These are phyloP conservation scores for Sugiyamaella xylanicola DNA, from an alignment of 1,139 yeast genomes.

Conservation along the genomic window DNA sequence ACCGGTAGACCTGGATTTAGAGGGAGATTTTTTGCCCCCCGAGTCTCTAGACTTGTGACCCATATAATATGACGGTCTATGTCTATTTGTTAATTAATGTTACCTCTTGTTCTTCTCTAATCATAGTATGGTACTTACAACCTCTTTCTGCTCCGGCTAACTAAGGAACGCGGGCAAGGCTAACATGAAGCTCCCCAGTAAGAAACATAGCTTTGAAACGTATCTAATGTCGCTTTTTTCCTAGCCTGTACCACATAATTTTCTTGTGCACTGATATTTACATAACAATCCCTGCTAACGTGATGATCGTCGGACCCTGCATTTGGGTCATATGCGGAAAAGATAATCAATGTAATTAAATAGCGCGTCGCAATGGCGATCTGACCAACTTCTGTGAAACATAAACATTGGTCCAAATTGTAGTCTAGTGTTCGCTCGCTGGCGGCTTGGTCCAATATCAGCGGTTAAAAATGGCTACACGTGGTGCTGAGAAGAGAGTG, in stretches of 20 bases:
- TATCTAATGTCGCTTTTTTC: too few relatives aligned
- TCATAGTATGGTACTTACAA: too few relatives aligned
- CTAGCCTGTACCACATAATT: not conserved
- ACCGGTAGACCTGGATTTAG: not conserved
- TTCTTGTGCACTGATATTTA: not conserved
- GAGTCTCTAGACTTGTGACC: not conserved
- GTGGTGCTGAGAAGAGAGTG: not conserved
- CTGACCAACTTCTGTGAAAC: too few relatives aligned
- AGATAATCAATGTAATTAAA: not conserved
- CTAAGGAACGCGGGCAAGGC: too few relatives aligned
- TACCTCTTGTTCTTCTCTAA: too few relatives aligned
- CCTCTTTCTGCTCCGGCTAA: too few relatives aligned
- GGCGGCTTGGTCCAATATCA: too few relatives aligned
- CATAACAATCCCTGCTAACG: not conserved
- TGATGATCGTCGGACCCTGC: not conserved
- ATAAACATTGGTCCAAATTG: too few relatives aligned
- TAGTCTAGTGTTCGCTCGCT: too few relatives aligned
- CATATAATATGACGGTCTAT: not conserved
- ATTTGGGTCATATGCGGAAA: not conserved
- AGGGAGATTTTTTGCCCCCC: not conserved
- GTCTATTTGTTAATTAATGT: not conserved
- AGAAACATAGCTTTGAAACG: too few relatives aligned
- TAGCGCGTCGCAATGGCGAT: not conserved
- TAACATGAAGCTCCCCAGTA: too few relatives aligned
- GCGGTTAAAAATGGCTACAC: not conserved